Percentiles rank a stretch among this genome's conserved stretches.
Conservation (phyloP, 495 filamentous ascomycete genomes). For the Cryomyces minteri region DNA sequence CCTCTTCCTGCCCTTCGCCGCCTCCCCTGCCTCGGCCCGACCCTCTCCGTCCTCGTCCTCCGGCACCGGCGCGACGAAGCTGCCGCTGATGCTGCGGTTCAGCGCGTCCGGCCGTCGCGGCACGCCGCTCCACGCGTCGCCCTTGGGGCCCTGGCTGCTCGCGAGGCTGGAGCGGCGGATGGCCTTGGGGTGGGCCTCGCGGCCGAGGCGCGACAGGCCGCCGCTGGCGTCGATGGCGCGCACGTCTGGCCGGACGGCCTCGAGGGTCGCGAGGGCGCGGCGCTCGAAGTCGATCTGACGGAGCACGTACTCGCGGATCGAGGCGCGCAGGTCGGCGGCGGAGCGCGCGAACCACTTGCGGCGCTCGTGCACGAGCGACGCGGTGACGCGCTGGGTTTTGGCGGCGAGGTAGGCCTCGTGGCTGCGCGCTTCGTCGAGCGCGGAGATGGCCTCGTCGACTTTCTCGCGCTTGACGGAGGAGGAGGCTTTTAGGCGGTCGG, state of each 20-base stretch:
- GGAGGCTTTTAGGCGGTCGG: constrained; percentile 71
- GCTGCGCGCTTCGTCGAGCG: constrained; percentile 68
- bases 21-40: constrained; percentile 20
- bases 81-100: constrained; percentile 58
- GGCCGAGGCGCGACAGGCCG: constrained; percentile 67
- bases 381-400: constrained; percentile 73
- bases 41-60: constrained; percentile 25
- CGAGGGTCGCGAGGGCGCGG: constrained; percentile 76
- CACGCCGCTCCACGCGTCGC: constrained; percentile 93
- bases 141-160: constrained; percentile 81
- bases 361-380: constrained; percentile 75
- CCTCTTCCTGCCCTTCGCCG: constrained; percentile 32
- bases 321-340: constrained; percentile 54
- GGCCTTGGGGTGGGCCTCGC: constrained; percentile 36
- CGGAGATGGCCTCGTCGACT: constrained; percentile 84
- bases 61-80: constrained; percentile 27
- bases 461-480: constrained; percentile 78
- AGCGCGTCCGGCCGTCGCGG: constrained; percentile 62
- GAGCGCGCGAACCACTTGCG: constrained; percentile 84
- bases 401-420: constrained; percentile 61
- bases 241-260: constrained; percentile 83
- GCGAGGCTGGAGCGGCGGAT: constrained; percentile 56
- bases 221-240: constrained; percentile 80
- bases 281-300: constrained; percentile 93
- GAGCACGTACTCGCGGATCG: constrained; percentile 79